Evolutionary conservation across 2,329 filamentous ascomycete genomes (phyloP).

Genomic region (Stachybotrys chlorohalonatus): DNA sequence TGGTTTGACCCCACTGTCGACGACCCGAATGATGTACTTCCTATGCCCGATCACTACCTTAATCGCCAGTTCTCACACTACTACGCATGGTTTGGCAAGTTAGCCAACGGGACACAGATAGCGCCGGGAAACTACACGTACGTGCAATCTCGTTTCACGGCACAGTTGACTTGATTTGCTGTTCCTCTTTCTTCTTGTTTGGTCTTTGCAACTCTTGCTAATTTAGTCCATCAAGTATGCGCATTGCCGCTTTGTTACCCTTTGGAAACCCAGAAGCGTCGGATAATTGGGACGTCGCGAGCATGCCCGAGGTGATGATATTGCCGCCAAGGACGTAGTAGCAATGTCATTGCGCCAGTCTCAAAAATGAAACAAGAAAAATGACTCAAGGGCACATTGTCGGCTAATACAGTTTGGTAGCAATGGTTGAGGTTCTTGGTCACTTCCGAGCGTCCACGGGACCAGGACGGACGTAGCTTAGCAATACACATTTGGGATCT

Average conservation of each 20-base stretch:
- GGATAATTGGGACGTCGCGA: not conserved
- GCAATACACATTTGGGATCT: too few relatives aligned
- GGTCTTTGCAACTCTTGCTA: too few relatives aligned
- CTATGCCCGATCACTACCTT: not conserved
- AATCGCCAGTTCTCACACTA: not conserved
- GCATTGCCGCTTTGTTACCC: not conserved
- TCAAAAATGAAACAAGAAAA: too few relatives aligned
- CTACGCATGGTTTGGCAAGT: not conserved
- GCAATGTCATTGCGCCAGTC: too few relatives aligned
- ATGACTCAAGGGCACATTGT: too few relatives aligned
- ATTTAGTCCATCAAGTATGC: not conserved
- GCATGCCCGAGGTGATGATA: not conserved
- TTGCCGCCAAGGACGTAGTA: not conserved
- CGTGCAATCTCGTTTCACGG: not conserved
- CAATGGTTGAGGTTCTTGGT: too few relatives aligned
- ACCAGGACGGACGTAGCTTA: too few relatives aligned
- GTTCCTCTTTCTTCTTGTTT: not conserved
- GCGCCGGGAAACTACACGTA: conserved; percentile 1
- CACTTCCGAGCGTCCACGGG: too few relatives aligned
- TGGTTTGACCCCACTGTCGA: not conserved
- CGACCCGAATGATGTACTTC: not conserved
- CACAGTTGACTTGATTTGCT: not conserved
- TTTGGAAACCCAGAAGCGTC: not conserved
- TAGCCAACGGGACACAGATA: not conserved
- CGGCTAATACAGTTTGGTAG: too few relatives aligned